Percentiles rank a stretch among this genome's conserved stretches.
Evolutionary conservation across 306 rosid genomes (phyloP).

Genomic region (Lathyrus oleraceus): DNA sequence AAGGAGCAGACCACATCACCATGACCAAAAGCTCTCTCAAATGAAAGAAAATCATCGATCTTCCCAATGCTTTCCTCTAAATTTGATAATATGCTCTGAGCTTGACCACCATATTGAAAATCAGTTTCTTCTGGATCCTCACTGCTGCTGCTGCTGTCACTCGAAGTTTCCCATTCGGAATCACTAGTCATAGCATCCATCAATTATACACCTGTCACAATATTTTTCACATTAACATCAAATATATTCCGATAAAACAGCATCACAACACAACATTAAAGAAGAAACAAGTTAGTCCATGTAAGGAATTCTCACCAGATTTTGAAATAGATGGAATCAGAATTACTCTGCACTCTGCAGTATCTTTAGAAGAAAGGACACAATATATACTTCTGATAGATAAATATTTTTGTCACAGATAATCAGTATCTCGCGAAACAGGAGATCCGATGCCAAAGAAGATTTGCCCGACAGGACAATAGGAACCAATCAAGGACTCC

Average conservation of each 20-base stretch:
- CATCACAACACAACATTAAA: not conserved
- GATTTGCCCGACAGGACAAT: constrained; percentile 57
- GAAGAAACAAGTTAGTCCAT: constrained; percentile 28
- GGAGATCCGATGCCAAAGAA: constrained; percentile 71
- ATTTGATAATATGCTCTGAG: constrained; percentile 77
- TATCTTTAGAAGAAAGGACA: no score
- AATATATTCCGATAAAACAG: constrained; percentile 14
- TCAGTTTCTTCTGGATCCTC: constrained; percentile 83
- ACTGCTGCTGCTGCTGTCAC: constrained; percentile 73
- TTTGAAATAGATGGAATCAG: constrained; percentile 34
- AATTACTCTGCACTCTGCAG: constrained; percentile 27
- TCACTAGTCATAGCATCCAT: constrained; percentile 68
- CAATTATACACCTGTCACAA: constrained; percentile 52
- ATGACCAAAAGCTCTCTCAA: constrained; percentile 75
- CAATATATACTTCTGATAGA: constrained; percentile 32
- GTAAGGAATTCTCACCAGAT: constrained; percentile 33
- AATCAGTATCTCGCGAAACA: constrained; percentile 46
- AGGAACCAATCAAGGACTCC: constrained; percentile 59
- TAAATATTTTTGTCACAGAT: constrained; percentile 35
- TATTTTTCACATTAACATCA: constrained; percentile 18
- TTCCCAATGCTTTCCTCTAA: constrained; percentile 84
- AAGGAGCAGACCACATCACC: constrained; percentile 81
- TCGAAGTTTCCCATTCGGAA: constrained; percentile 89
- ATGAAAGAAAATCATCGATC: constrained; percentile 87
- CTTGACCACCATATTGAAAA: constrained; percentile 70